phyloP scores from a whole-genome alignment of 352 stramenopile species.

The Globisporangium nodosum region DNA sequence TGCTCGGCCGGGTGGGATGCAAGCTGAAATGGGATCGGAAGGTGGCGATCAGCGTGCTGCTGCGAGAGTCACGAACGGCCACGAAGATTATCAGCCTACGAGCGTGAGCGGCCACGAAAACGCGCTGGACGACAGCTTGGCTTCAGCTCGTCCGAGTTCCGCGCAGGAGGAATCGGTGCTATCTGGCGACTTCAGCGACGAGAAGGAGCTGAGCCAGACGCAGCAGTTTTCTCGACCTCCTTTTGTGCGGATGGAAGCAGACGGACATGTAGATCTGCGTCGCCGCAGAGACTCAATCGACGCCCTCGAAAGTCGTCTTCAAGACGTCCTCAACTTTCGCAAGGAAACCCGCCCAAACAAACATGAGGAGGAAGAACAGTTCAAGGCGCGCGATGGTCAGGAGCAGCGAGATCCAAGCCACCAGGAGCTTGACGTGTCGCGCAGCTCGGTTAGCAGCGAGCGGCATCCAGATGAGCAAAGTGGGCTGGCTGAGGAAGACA shows the following conservation, averaged over 20 bases:
- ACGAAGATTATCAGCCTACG: not conserved
- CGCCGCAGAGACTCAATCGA: constrained; percentile 16
- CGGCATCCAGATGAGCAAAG: no score
- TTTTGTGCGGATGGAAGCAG: not conserved
- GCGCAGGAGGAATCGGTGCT: not conserved
- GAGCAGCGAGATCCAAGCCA: not conserved
- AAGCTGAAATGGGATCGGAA: no score
- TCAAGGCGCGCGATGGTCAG: not conserved
- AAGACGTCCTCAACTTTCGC: constrained; percentile 28
- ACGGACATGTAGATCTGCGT: not conserved
- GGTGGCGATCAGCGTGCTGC: not conserved
- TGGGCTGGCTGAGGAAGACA: no score
- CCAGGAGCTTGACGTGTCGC: no score
- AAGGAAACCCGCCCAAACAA: not conserved
- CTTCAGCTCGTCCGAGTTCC: not conserved
- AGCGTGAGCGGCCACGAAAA: not conserved
- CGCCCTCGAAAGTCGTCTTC: constrained; percentile 22
- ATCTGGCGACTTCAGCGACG: constrained; percentile 3
- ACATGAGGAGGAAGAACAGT: not conserved
- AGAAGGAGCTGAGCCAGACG: not conserved
- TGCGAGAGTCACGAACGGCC: not conserved
- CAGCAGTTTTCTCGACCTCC: not conserved
- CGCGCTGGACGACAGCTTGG: not conserved
- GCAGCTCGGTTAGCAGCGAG: no score
- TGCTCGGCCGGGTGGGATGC: no score